Evolutionary conservation across 805 yeast genomes (phyloP).

Genomic region (Cyberlindnera mrakii): DNA sequence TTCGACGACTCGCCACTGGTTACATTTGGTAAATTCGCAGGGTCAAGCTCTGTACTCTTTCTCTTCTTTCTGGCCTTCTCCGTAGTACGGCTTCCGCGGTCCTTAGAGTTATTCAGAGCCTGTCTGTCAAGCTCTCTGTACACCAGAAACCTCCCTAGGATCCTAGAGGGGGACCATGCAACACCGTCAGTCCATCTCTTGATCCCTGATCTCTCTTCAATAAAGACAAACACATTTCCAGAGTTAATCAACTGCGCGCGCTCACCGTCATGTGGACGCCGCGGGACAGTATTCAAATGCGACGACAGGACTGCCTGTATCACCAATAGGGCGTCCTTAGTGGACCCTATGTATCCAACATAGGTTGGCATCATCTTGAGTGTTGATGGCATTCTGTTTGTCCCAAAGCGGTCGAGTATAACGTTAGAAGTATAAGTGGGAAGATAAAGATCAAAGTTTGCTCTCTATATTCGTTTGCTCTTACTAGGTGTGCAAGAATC

Average conservation of each 20-base stretch:
- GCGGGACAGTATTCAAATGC: conserved; percentile 51
- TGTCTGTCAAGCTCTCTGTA: conserved; percentile 61
- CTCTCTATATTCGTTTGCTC: neutral
- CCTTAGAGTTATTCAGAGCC: conserved; percentile 24
- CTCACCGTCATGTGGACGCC: conserved; percentile 82
- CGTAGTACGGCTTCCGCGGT: conserved; percentile 1
- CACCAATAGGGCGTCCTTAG: conserved; percentile 75
- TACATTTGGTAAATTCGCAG: neutral
- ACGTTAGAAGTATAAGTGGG: too few relatives aligned
- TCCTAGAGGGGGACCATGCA: conserved; percentile 88
- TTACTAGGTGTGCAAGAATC: neutral
- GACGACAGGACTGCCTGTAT: conserved; percentile 74
- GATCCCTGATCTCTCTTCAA: conserved; percentile 76
- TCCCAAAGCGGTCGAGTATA: too few relatives aligned
- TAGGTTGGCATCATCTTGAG: conserved; percentile 18
- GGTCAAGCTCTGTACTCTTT: conserved; percentile 1
- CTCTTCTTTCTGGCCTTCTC: conserved; percentile 5
- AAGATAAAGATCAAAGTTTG: neutral
- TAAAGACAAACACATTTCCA: conserved; percentile 80
- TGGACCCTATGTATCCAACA: conserved; percentile 64
- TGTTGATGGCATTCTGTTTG: conserved; percentile 5
- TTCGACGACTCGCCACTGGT: neutral
- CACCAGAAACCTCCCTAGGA: conserved; percentile 76
- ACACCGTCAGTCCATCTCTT: conserved; percentile 97
- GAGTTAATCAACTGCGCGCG: conserved; percentile 57